Evolutionary conservation across 495 filamentous ascomycete genomes (phyloP).

Genomic region (Evernia prunastri): DNA sequence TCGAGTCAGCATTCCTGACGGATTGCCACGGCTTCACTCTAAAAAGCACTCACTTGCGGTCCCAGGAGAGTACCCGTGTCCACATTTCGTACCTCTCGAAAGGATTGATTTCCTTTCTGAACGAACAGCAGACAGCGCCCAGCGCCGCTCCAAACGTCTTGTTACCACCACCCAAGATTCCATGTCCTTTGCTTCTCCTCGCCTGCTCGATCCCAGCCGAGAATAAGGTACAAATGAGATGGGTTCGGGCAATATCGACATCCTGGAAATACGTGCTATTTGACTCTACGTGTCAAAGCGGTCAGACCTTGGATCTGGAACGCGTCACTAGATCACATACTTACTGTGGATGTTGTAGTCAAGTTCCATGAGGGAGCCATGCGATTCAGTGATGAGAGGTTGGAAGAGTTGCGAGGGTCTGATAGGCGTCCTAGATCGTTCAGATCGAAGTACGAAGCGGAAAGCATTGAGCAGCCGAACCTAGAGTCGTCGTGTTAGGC

Average conservation of each 20-base stretch:
- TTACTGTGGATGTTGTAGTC: slow-evolving; percentile 61
- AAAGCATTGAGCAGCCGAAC: slow-evolving; percentile 42
- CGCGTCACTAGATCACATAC: background rate
- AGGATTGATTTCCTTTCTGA: slow-evolving; percentile 61
- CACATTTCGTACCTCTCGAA: slow-evolving; percentile 61
- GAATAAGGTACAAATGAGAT: slow-evolving; percentile 40
- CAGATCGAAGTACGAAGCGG: slow-evolving; percentile 24
- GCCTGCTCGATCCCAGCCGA: slow-evolving; percentile 34
- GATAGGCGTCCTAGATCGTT: slow-evolving; percentile 16
- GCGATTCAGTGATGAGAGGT: slow-evolving; percentile 44
- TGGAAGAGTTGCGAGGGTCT: slow-evolving; percentile 41
- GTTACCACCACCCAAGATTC: slow-evolving; percentile 40
- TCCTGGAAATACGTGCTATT: slow-evolving; percentile 72
- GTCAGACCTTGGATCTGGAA: slow-evolving; percentile 2
- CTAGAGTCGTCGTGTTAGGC: slow-evolving; percentile 35
- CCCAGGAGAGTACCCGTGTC: slow-evolving; percentile 61
- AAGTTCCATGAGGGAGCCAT: slow-evolving; percentile 45
- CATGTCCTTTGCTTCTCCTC: slow-evolving; percentile 53
- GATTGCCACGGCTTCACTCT: background rate
- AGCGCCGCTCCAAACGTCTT: slow-evolving; percentile 41
- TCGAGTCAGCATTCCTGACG: background rate
- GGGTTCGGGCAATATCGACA: slow-evolving; percentile 61
- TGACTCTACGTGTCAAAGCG: slow-evolving; percentile 35
- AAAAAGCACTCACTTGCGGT: slow-evolving; percentile 47
- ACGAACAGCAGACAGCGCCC: slow-evolving; percentile 58